Base-by-base conservation (phyloP, 164 flowering plant genomes). In the Aristolochia contorta region DNA sequence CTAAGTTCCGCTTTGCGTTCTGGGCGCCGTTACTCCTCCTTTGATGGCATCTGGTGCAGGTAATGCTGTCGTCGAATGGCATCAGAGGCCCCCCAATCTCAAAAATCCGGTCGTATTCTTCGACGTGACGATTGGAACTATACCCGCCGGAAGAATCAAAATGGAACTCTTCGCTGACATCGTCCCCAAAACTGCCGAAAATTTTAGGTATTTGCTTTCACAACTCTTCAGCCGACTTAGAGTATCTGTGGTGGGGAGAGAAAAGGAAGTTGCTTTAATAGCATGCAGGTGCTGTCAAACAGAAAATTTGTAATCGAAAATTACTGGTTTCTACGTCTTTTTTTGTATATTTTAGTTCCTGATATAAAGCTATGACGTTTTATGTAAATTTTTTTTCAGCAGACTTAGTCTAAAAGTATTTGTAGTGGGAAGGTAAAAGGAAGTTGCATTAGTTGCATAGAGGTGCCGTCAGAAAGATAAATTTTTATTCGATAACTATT, bases 101-200 rank as follows among this genome's bases (percentile, higher is more conserved):
- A 91, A 88, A 65, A 94, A 94, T 62, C 99, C 99, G 0, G 73
- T 94, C 61, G 97, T 94, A 19, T 94, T 94, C 81, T 94, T 94
- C 81, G 99, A 94, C 54, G 57, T 94, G 12, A 88, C 97, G 22
- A 91, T 94, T 59, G 97, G 99, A 12, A 73, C 73, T 63, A 86
- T 94, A 32, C 91, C 97, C 18, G 97, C 99, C 2, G 99, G 99
- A 23, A 81, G 97, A 32, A 88, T 88, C 75, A 91, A 89, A 77
- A 94, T 94, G 97, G 99, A 94, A 78, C 97, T 91, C 70, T 94
- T 91, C 78, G 93, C 95, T 8, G 97, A 94, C 57, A 84, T 94
- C 55, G 78, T 86, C 63, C 99, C 96, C 61, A 85, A 84, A 77
- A 88, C 91, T 57, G 89, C 99, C 58, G 96, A 94, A 65, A 94